Base-by-base conservation (phyloP, 2,329 filamentous ascomycete genomes). In the Myotisia sp. region DNA sequence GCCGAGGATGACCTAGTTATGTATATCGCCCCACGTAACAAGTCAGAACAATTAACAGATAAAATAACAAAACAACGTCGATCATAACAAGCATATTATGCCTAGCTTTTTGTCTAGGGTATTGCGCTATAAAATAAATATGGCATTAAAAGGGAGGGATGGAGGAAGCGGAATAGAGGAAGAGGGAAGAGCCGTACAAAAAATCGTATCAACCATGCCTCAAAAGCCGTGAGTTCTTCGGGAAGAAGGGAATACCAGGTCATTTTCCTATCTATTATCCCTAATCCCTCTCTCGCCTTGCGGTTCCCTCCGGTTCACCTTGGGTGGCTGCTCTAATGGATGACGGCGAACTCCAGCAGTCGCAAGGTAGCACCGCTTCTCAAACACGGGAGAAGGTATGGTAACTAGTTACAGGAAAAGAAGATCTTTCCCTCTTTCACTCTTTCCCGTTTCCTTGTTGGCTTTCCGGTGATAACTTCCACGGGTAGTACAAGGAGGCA, bases 201-300 rank as follows among this genome's bases (percentile, higher is more conserved):
- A 28, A 72, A 49, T 6, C 71, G 64, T 29, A 68, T 67, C 37
- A 72, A 59, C 73, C 73, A 79, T 33, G 63, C 67, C 51, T 80
- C 76, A 34, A 78, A 51, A 24, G 62, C 59, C 26, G 60, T 65
- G 35, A 77, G 60, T 37, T 66, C 60, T 12, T 65, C 59, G 1
- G 76, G 76, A 21, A 80, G 65, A 38, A 80, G 67, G 2, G 75
- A 79, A 43, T 74, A 72, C 62, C 71, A 68, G 28, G 68, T 67
- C 76, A 79, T 79, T n/a, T 24, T 32, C 19, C 8, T 10, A 32
- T n/a, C n/a, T n/a, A n/a, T n/a, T 16, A 13, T 24, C 9, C 3
- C 13, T 16, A 8, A 9, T 9, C 18, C 19, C 24, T 24, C 22
- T n/a, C 22, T 19, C 20, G 29, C 13, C n/a, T 30, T 8, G 29